Evolutionary conservation across 2,329 filamentous ascomycete genomes (phyloP), one percentile per base, ranked within the genome.

Genomic region (Parafenestella ontariensis): DNA sequence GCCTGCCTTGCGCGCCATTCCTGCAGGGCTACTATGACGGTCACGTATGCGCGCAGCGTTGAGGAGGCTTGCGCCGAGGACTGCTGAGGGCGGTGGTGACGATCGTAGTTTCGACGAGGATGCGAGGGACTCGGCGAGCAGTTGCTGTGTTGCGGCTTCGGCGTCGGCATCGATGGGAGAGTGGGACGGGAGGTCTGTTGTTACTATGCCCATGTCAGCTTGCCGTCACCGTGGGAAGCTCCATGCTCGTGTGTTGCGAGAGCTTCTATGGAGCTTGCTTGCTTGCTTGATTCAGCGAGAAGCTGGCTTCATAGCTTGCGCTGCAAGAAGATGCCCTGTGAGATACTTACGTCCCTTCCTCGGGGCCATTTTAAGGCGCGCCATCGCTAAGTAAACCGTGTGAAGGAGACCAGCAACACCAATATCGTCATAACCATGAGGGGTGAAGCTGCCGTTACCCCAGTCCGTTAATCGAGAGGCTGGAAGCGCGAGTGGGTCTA

Each of bases 11-110:
- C 29, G 48, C 17, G 20, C 36, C 45, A 46, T 52, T 5, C 43
- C 34, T 29, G 48, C 18, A 11, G 55, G 52, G 24, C 52, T 62
- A 17, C 49, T 39, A 13, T 42, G 49, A 3, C 36, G 54, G 10
- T 48, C 50, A 17, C 56, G 34, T 31, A 64, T 44, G 24, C 70
- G 69, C 23, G 69, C 71, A 17, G 65, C 61, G 52, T 75, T 75
- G 28, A 75, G 63, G 3, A 72, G 62, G 31, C 43, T 58, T 21
- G 69, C 69, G 50, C 62, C 63, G 11, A 54, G 31, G 9, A 64
- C 52, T 11, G 66, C 61, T 2, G 64, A 56, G 36, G 60, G 34
- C 9, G 46, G 39, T 9, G 42, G 49, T 21, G 29, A 29, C 20
- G 45, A 36, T 10, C 42, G 52, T 23, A 23, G 34, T 21, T 56